Conservation (phyloP, 305 asterid genomes). For the Solanum chacoense region DNA sequence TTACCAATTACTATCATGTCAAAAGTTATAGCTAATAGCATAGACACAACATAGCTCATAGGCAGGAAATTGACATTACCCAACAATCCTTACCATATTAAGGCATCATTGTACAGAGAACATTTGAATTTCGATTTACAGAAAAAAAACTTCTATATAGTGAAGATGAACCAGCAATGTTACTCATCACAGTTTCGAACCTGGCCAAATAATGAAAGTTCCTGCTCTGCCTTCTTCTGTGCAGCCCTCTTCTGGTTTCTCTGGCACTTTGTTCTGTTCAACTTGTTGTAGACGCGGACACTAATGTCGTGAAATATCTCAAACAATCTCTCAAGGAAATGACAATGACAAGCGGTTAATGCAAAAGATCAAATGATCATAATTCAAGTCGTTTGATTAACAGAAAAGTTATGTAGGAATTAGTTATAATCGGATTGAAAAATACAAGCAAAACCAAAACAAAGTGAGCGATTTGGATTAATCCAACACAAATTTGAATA, state of each 20-base stretch:
- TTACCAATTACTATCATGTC: not conserved
- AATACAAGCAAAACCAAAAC: not conserved
- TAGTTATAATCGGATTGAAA: not conserved
- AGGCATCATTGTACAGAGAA: not conserved
- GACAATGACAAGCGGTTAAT: not conserved
- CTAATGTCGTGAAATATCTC: slow-evolving; percentile 32
- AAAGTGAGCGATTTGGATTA: not conserved
- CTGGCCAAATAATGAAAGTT: slow-evolving; percentile 8
- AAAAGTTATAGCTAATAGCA: not conserved
- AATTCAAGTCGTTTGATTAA: not conserved
- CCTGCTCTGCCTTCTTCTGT: slow-evolving; percentile 23
- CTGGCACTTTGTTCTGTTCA: slow-evolving; percentile 27
- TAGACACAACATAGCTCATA: not conserved
- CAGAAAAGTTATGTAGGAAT: not conserved
- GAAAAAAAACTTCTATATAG: not conserved
- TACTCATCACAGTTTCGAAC: not conserved
- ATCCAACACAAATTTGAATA: not conserved
- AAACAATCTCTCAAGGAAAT: slow-evolving; percentile 50
- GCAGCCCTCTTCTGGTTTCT: slow-evolving; percentile 29
- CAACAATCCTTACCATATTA: not conserved
- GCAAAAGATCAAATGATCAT: not conserved
- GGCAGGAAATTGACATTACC: not conserved
- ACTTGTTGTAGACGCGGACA: slow-evolving; percentile 17
- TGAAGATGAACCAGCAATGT: not conserved
- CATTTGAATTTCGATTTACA: not conserved